phyloP scores from a whole-genome alignment of 2,329 filamentous ascomycete genomes.

The Trichoderma sp. region DNA sequence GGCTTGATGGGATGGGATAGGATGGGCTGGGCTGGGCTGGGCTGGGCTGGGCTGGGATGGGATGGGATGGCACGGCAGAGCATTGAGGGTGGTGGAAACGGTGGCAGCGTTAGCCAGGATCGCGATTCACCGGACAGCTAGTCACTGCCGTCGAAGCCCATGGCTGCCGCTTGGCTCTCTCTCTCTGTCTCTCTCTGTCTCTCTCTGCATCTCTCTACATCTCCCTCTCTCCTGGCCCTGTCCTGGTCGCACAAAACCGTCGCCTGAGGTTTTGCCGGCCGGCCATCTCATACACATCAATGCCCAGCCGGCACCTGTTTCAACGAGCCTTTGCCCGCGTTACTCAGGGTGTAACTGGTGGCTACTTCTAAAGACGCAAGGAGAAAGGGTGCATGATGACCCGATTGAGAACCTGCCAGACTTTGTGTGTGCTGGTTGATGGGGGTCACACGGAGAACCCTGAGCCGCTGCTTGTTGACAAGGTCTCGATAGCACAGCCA shows the following conservation, averaged over 20 bases:
- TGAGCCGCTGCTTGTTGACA: constrained; percentile 8
- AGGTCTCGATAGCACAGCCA: neutral
- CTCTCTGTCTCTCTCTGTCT: neutral
- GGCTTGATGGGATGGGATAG: neutral
- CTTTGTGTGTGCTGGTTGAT: neutral
- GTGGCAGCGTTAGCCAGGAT: neutral
- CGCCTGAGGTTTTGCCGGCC: constrained; percentile 11
- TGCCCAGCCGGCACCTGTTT: constrained; percentile 15
- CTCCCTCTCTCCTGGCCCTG: neutral
- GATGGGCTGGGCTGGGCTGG: neutral
- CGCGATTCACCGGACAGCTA: no score
- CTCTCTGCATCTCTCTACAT: no score
- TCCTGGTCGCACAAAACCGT: constrained; percentile 2
- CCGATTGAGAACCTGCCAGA: neutral
- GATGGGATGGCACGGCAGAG: neutral
- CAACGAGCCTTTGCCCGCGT: constrained; percentile 14
- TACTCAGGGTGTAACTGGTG: constrained; percentile 10
- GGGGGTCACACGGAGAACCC: neutral
- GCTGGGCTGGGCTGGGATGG: no score
- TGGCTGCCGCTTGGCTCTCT: neutral
- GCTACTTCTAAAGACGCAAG: neutral
- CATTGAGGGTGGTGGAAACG: neutral
- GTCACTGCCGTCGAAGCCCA: constrained; percentile 5
- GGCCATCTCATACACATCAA: constrained; percentile 9
- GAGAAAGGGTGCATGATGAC: neutral